A percentile compares a stretch with the other conserved stretches of the same genome.
phyloP scores from a whole-genome alignment of 768 basidiomycete species.

The Termitomyces sp. region DNA sequence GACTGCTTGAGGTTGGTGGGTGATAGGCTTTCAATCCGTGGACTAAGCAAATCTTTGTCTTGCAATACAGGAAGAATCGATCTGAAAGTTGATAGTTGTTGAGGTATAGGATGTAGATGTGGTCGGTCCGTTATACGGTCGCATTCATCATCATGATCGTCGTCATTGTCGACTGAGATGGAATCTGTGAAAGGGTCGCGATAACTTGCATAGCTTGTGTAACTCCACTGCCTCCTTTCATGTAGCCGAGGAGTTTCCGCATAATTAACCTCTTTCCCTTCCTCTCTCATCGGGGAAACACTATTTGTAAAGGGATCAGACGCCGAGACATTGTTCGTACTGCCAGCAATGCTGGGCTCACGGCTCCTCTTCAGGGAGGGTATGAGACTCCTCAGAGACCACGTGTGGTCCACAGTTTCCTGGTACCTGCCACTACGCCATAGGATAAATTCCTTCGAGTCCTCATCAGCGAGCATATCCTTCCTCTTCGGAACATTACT shows the following conservation, averaged over 20 bases:
- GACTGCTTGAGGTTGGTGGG: slow-evolving; percentile 17
- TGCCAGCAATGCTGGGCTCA: too few relatives aligned
- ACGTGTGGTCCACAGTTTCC: too few relatives aligned
- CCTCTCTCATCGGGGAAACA: too few relatives aligned
- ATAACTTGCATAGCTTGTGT: slow-evolving; percentile 35
- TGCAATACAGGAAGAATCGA: slow-evolving; percentile 21
- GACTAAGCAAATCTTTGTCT: slow-evolving; percentile 27
- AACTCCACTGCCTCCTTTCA: slow-evolving; percentile 28
- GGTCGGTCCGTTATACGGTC: not conserved
- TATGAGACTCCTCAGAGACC: too few relatives aligned
- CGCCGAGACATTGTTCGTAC: too few relatives aligned
- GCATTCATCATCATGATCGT: slow-evolving; percentile 13
- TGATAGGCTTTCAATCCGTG: slow-evolving; percentile 31
- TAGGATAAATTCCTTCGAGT: too few relatives aligned
- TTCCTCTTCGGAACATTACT: too few relatives aligned
- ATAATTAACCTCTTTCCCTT: slow-evolving; percentile 11
- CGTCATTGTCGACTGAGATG: slow-evolving; percentile 23
- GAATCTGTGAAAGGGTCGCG: slow-evolving; percentile 45
- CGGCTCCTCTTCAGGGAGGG: too few relatives aligned
- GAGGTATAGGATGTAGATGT: slow-evolving; percentile 8
- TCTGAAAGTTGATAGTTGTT: slow-evolving; percentile 20
- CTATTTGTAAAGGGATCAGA: too few relatives aligned
- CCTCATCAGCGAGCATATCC: too few relatives aligned
- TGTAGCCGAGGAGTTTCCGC: slow-evolving; percentile 18
- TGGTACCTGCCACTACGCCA: too few relatives aligned